Evolutionary conservation across 768 basidiomycete species (phyloP), one percentile per base, ranked within the genome.

Genomic region (Paxillus involutus): DNA sequence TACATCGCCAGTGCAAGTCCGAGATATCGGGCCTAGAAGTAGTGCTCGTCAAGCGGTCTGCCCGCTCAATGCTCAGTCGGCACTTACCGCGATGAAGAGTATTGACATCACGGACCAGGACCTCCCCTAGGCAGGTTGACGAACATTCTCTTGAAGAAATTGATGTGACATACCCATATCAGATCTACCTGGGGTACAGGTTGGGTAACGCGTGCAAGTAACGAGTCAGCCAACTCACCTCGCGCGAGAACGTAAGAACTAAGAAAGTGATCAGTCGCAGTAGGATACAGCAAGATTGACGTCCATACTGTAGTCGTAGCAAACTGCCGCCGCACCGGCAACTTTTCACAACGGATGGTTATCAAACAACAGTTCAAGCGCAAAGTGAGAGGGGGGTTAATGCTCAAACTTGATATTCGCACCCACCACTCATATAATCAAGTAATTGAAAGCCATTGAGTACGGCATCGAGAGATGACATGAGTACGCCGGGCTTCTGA

Each of bases 1-100:
- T 44, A 60, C 59, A 36, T 36, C 37, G 19, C 41, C 7, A 60
- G 24, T 9, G 16, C 43, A 13, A 61, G 47, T 43, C 51, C 55
- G 7, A 52, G 4, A 24, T 61, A 60, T 32, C 59, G 59, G 0
- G 47, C 32, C 59, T 53, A 26, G 14, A 6, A 8, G 52, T 14
- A 7, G 17, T 19, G 9, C 4, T 21, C 13, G n/a, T 48, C 6
- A 42, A 43, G 9, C 44, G n/a, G n/a, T 24, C 21, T 35, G 9
- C 33, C 13, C 35, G 14, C 7, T 11, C 6, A 4, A 35, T 12
- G 4, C 16, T 5, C 33, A 13, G 19, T 30, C 13, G 33, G 26
- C 17, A 52, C 42, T 5, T 51, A 60, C 59, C 51, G 50, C 37
- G 8, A 60, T n/a, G 36, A 55, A 60, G 37, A 60, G 51, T 1